Percentiles rank a stretch among this genome's conserved stretches.
Conservation (phyloP, 257 asterid species). For the Primulina eburnea region DNA sequence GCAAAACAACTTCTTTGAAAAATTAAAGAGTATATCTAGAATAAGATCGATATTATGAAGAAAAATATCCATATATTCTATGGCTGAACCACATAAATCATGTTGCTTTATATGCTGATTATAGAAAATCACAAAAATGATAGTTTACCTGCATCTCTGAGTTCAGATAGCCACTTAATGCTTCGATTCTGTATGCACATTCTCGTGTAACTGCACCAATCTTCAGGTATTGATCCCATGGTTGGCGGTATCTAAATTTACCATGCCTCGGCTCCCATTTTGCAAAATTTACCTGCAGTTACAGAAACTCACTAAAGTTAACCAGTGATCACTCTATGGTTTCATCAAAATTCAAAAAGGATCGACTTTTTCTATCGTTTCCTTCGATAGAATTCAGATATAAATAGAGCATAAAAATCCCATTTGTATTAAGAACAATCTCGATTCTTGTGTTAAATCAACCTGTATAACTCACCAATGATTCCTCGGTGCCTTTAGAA, state of each 20-base stretch:
- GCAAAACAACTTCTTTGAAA: not conserved
- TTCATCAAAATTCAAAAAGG: not conserved
- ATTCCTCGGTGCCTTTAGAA: conserved; percentile 27
- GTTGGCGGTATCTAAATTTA: conserved; percentile 27
- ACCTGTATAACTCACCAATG: conserved; percentile 16
- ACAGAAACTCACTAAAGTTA: not conserved
- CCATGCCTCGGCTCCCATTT: conserved; percentile 38
- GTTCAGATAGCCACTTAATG: conserved; percentile 23
- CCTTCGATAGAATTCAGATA: too few relatives aligned
- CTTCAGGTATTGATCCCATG: conserved; percentile 39
- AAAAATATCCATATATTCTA: not conserved
- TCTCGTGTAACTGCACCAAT: conserved; percentile 25
- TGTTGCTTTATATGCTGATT: not conserved
- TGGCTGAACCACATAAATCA: not conserved
- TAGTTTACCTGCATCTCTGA: conserved; percentile 21
- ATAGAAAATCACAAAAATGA: not conserved
- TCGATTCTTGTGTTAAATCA: too few relatives aligned
- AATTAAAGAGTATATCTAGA: not conserved
- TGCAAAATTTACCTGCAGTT: conserved; percentile 26
- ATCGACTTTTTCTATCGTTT: too few relatives aligned
- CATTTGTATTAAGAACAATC: not conserved
- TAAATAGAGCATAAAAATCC: too few relatives aligned
- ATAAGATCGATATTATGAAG: not conserved
- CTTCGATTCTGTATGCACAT: conserved; percentile 33
- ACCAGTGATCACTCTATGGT: not conserved